These are phyloP conservation scores for Strobilomyces dryophilus DNA, from an alignment of 768 basidiomycete genomes.

Conservation along the genomic window DNA sequence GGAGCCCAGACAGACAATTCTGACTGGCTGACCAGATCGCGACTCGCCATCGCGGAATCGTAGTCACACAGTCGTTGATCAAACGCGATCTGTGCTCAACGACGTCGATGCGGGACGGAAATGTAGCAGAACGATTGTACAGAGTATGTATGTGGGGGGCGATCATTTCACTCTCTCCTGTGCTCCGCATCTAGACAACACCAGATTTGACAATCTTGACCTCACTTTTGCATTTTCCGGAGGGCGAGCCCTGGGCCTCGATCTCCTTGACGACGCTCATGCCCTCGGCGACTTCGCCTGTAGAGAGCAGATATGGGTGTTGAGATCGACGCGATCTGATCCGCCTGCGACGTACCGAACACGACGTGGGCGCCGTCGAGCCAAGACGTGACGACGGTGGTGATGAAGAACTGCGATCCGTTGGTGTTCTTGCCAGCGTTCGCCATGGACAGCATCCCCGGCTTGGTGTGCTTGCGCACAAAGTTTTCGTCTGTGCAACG, in stretches of 20 bases:
- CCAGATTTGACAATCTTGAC: neutral
- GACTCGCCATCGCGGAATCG: no score
- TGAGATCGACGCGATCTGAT: neutral
- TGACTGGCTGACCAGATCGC: no score
- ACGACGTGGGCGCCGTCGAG: conserved; percentile 15
- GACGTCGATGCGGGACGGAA: no score
- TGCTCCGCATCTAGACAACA: neutral
- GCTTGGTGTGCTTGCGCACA: conserved; percentile 65
- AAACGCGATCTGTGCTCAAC: no score
- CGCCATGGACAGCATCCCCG: conserved; percentile 71
- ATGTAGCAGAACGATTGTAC: neutral
- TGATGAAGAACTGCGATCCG: conserved; percentile 90
- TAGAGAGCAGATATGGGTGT: neutral
- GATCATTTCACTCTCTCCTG: neutral
- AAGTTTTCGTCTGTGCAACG: conserved; percentile 75
- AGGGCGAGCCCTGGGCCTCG: neutral
- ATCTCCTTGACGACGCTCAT: neutral
- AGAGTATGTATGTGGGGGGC: neutral
- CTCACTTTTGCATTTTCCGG: neutral
- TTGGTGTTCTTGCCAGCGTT: conserved; percentile 83
- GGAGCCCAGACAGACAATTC: no score
- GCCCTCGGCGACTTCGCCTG: conserved; percentile 9
- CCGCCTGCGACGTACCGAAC: conserved; percentile 6
- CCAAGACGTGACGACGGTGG: conserved; percentile 57
- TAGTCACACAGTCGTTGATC: no score